These are phyloP conservation scores for Noccaea bulbosa DNA, from an alignment of 345 rosid species.

Conservation along the genomic window DNA sequence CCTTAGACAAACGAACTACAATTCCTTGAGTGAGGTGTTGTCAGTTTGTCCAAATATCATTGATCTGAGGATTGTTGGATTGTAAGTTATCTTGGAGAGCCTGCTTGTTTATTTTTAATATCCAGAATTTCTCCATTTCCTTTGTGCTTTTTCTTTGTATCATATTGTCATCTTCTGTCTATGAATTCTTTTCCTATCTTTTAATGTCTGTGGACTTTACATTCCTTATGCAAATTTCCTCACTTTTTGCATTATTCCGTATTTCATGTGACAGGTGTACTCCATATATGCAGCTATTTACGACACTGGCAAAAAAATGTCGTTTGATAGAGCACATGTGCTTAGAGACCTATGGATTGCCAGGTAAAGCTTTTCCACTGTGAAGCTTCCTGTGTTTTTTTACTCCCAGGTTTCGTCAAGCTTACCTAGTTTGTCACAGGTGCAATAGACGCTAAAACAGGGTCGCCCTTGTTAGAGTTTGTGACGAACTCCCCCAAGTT, in stretches of 20 bases:
- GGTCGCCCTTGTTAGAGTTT: constrained; percentile 55
- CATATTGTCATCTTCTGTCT: constrained; percentile 8
- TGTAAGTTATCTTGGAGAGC: constrained; percentile 56
- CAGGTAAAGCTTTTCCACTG: constrained; percentile 49
- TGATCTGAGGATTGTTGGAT: constrained; percentile 83
- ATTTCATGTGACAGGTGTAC: constrained; percentile 46
- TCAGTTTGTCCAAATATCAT: constrained; percentile 66
- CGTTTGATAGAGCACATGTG: constrained; percentile 72
- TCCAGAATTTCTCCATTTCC: constrained; percentile 11
- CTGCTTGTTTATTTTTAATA: constrained; percentile 11
- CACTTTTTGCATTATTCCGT: constrained; percentile 4
- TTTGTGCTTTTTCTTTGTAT: constrained; percentile 2
- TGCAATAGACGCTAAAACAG: background rate
- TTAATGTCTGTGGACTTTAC: background rate
- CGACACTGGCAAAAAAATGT: constrained; percentile 61
- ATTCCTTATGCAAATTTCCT: background rate
- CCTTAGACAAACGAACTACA: constrained; percentile 61
- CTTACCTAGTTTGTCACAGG: constrained; percentile 38
- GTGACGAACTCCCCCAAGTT: constrained; percentile 72
- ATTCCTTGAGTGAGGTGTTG: constrained; percentile 60
- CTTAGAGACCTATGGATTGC: constrained; percentile 65
- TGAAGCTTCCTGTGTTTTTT: constrained; percentile 31
- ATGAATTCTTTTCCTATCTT: background rate
- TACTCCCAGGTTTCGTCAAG: constrained; percentile 19
- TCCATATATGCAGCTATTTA: constrained; percentile 63